Base-by-base conservation (phyloP, 352 stramenopile species). In the Pythium brassicae region DNA sequence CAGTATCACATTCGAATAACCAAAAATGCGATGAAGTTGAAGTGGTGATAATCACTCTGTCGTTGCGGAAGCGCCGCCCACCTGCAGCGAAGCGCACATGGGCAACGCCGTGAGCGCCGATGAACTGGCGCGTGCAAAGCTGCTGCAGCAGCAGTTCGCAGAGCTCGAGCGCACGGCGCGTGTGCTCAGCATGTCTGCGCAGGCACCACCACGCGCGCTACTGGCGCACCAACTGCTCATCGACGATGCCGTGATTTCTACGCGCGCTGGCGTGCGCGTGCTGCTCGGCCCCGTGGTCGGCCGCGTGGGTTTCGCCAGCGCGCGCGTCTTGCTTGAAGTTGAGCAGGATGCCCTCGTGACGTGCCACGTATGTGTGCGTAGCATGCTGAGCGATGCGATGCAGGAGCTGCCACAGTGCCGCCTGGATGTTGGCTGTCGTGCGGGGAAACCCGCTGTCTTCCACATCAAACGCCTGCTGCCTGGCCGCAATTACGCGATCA, bases 241-340 rank as follows among this genome's bases (percentile, higher is more conserved):
- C 32, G 40, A 62, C 26, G 69, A 59, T 35, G 46, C 49, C 12
- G 57, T 68, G 40, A n/a, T 69, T 56, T 29, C 57, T 17, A 52
- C 49, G 20, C 49, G 57, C 26, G 32, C 32, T 43, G 72, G 66
- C 25, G 78, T 87, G 1, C 68, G 65, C 15, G 78, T 91, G n/a
- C 50, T 79, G 11, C 35, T 91, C 8, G 80, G 80, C 0, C 83
- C 83, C 0, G 81, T 94, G 0, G 69, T 94, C 10, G 84, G 82
- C 17, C 78, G 71, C 62, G 76, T 92, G 32, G 75, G 79, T 26
- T 67, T 60, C 14, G 50, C 73, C 22, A 63, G 55, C 0, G 82
- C 80, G 39, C 66, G 78, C 6, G 68, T 94, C 49, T 59, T 94
- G 26, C 63, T 94, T 19, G 84, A 94, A 63, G 69, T 86, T 8